phyloP scores from a whole-genome alignment of 495 filamentous ascomycete species.

The Annulohypoxylon maeteangense region DNA sequence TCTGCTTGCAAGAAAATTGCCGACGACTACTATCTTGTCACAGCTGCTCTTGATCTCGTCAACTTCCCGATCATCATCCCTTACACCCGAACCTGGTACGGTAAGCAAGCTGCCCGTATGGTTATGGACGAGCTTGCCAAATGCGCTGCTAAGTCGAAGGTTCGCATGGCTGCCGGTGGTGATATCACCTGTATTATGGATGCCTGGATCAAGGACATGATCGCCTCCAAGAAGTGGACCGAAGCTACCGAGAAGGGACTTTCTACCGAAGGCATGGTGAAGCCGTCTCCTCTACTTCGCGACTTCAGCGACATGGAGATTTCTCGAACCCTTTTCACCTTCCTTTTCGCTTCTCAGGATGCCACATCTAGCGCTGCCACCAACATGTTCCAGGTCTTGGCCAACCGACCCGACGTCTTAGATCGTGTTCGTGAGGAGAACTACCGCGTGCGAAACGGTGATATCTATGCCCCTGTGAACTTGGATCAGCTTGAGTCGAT shows the following conservation, averaged over 20 bases:
- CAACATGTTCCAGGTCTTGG: slow-evolving; percentile 95
- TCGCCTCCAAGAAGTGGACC: slow-evolving; percentile 80
- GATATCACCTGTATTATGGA: slow-evolving; percentile 93
- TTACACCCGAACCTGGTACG: slow-evolving; percentile 96
- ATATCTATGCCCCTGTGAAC: slow-evolving; percentile 73
- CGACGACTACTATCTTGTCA: slow-evolving; percentile 96
- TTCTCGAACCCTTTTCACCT: slow-evolving; percentile 93
- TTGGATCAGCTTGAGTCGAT: slow-evolving; percentile 89
- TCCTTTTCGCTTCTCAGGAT: slow-evolving; percentile 98
- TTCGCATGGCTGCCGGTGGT: slow-evolving; percentile 90
- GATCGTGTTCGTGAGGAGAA: slow-evolving; percentile 95
- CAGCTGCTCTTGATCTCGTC: slow-evolving; percentile 93
- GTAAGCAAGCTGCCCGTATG: slow-evolving; percentile 94
- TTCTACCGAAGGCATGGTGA: slow-evolving; percentile 73
- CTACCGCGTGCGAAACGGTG: slow-evolving; percentile 77
- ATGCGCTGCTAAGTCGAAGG: slow-evolving; percentile 92
- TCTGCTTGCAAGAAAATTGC: slow-evolving; percentile 92
- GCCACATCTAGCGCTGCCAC: slow-evolving; percentile 92
- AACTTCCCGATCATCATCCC: slow-evolving; percentile 99
- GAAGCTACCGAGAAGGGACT: slow-evolving; percentile 74
- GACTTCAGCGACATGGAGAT: slow-evolving; percentile 94
- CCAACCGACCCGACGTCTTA: slow-evolving; percentile 90
- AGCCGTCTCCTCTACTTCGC: slow-evolving; percentile 83
- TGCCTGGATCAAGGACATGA: slow-evolving; percentile 87
- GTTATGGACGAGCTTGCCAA: slow-evolving; percentile 89